These are phyloP conservation scores for Silene coronaria DNA, from an alignment of 179 eudicot species.

Conservation along the genomic window DNA sequence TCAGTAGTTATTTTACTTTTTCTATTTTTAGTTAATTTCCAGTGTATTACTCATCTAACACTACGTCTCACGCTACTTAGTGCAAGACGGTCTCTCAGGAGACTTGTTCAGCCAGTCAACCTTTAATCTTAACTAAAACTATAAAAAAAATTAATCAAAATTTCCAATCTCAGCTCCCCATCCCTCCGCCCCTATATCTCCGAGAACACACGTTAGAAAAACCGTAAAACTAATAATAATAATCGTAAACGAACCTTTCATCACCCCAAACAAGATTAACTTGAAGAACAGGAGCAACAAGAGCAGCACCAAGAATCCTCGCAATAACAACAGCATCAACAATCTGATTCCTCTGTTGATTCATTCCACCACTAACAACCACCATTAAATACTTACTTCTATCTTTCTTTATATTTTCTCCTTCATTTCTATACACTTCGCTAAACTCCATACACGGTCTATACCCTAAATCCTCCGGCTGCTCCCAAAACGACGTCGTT, in stretches of 20 bases:
- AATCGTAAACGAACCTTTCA: conserved; percentile 48
- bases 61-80: too few relatives aligned
- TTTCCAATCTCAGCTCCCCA: too few relatives aligned
- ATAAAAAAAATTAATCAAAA: too few relatives aligned
- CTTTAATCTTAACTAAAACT: too few relatives aligned
- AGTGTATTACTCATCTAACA: too few relatives aligned
- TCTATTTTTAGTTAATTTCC: too few relatives aligned
- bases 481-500: conserved; percentile 58
- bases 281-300: conserved; percentile 85
- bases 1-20: too few relatives aligned
- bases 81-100: too few relatives aligned
- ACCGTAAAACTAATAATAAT: background rate
- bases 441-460: conserved; percentile 63
- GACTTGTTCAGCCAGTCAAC: too few relatives aligned
- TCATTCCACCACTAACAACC: conserved; percentile 88
- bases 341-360: conserved; percentile 97
- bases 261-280: conserved; percentile 91
- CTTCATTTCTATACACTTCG: conserved; percentile 33
- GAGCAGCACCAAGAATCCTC: conserved; percentile 80
- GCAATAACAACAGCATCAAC: conserved; percentile 98
- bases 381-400: conserved; percentile 66
- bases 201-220: background rate
- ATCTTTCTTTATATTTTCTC: conserved; percentile 31
- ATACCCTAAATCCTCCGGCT: conserved; percentile 73
- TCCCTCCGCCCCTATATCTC: too few relatives aligned